Evolutionary conservation across 129 eudicot species (phyloP).

Genomic region (Glebionis coronaria): DNA sequence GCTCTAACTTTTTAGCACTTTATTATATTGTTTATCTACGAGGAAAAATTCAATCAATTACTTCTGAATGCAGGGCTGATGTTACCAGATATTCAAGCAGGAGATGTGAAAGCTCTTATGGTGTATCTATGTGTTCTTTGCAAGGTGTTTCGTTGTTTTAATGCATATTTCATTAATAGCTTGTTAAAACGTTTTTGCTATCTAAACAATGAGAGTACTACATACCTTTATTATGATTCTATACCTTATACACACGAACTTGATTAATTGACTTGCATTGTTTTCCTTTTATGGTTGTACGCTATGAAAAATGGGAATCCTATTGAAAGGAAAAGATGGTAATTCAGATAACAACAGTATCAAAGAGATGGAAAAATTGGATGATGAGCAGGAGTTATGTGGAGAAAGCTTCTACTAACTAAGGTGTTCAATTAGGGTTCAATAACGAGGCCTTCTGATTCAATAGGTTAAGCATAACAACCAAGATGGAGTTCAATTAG

Average conservation of each 20-base stretch:
- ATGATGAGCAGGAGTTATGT: too few species aligned
- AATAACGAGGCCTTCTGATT: too few species aligned
- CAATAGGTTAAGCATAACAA: too few species aligned
- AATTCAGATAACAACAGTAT: too few species aligned
- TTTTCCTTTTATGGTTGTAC: slow-evolving; percentile 31
- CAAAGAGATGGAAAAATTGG: too few species aligned
- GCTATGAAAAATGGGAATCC: slow-evolving; percentile 89
- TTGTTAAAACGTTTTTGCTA: not conserved
- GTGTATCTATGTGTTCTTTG: slow-evolving; percentile 86
- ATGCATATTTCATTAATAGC: not conserved
- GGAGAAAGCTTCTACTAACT: too few species aligned
- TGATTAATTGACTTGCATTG: slow-evolving; percentile 1
- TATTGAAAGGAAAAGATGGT: slow-evolving; percentile 66
- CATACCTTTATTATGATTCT: not conserved
- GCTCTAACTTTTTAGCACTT: slow-evolving; percentile 69
- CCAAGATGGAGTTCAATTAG: too few species aligned
- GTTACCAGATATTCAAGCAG: slow-evolving; percentile 90
- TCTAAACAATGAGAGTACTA: not conserved
- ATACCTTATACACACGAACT: slow-evolving; percentile 1
- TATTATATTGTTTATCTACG: slow-evolving; percentile 85
- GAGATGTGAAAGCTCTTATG: slow-evolving; percentile 91
- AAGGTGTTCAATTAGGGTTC: too few species aligned
- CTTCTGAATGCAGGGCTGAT: slow-evolving; percentile 58
- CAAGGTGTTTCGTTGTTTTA: slow-evolving; percentile 44
- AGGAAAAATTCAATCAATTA: slow-evolving; percentile 77